These are phyloP conservation scores for Apostasia ramifera DNA, from an alignment of 106 monocot species.

Conservation along the genomic window DNA sequence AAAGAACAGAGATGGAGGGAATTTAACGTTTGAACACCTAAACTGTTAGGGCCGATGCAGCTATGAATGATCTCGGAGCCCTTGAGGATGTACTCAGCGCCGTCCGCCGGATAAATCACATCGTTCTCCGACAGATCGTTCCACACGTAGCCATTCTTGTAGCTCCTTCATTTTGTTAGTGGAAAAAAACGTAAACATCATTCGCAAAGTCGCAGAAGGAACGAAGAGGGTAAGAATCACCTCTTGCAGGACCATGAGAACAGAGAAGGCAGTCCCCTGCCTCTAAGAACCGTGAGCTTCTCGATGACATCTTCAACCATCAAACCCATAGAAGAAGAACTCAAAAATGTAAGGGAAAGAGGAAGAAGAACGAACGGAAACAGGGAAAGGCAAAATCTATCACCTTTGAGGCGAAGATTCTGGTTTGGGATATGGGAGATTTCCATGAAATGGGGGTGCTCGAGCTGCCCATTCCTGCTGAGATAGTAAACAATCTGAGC, in stretches of 20 bases:
- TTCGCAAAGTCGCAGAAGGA: not conserved
- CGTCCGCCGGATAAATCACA: slow-evolving; percentile 67
- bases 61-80: slow-evolving; percentile 76
- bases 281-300: slow-evolving; percentile 52
- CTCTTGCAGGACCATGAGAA: slow-evolving; percentile 94
- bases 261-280: slow-evolving; percentile 64
- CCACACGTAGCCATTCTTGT: slow-evolving; percentile 96
- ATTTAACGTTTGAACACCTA: not conserved
- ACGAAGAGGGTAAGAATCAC: slow-evolving; percentile 11
- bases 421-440: slow-evolving; percentile 58
- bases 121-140: slow-evolving; percentile 84
- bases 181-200: not conserved
- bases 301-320: slow-evolving; percentile 47
- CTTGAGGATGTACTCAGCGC: slow-evolving; percentile 85
- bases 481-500: slow-evolving; percentile 80
- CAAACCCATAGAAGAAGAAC: not conserved
- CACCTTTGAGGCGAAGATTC: slow-evolving; percentile 68
- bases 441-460: slow-evolving; percentile 96
- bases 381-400: not conserved
- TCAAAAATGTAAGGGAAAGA: not conserved
- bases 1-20: no score
- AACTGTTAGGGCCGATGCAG: not conserved
- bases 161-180: slow-evolving; percentile 38
- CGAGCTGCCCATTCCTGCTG: slow-evolving; percentile 85
- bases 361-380: not conserved